Base-by-base conservation (phyloP, 352 stramenopile species). In the Globisporangium spiculum region DNA sequence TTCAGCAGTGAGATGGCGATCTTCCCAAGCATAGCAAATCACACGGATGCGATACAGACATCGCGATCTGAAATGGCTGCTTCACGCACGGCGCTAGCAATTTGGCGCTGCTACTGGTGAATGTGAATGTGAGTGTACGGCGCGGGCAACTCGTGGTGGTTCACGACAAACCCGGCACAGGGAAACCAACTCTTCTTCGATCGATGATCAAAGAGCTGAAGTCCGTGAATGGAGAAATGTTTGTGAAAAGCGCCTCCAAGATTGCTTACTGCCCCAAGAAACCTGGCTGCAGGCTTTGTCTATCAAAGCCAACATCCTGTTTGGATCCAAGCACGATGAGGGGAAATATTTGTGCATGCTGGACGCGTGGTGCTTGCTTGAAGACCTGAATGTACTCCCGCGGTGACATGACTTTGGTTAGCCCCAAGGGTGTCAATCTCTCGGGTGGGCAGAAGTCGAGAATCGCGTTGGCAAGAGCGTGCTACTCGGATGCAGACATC, bases 251-350 rank as follows among this genome's bases (percentile, higher is more conserved):
- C 18, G 26, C 7, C 32, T 38, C 32, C 32, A 32, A 38, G 32
- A 38, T 77, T 1, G 70, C 63, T 18, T 79, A 78, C 48, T 69
- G 75, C 61, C 86, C 18, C 89, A 97, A 72, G 76, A 84, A n/a
- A 75, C 88, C 16, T 97, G 85, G 80, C 91, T 97, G 41, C 65
- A 96, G 36, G 94, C 94, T 54, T 27, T 71, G 20, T 56, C 86
- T 18, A 69, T 97, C 18, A 68, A 76, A 12, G 84, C 96, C 20
- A 97, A 97, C 71, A 96, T 97, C 67, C 65, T 96, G 4, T 97
- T 97, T 71, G 87, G 89, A 22, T 69, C 76, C n/a, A 69, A 72
- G n/a, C 89, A 78, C 30, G 79, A 96, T 44, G 67, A 90, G 52
- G 72, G 68, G 32, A 79, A 75, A 26, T 96, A 94, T 59, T 4